Conservation (phyloP, 768 basidiomycete species). For the Collybia mongolica region DNA sequence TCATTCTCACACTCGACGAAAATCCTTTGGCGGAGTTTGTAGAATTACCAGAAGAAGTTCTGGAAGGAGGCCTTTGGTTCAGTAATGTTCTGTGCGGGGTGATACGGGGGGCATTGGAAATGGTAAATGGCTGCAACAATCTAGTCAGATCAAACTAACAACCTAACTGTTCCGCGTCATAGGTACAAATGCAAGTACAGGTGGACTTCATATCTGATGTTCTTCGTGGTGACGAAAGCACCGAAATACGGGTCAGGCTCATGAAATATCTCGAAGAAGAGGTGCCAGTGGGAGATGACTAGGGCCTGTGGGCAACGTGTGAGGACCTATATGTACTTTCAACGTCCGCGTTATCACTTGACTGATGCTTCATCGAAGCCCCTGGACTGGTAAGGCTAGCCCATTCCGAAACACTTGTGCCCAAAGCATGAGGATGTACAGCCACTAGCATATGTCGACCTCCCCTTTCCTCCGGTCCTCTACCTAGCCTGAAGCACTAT, state of each 20-base stretch:
- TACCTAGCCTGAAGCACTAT: no score
- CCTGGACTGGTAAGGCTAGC: no score
- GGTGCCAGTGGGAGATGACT: constrained; percentile 91
- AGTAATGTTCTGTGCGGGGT: constrained; percentile 97
- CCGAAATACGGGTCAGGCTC: constrained; percentile 89
- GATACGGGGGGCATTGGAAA: constrained; percentile 88
- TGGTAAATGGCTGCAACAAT: constrained; percentile 55
- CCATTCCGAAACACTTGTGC: no score
- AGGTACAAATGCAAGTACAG: constrained; percentile 97
- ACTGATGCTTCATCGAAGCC: no score
- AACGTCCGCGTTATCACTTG: no score
- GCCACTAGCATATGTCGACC: no score
- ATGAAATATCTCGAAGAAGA: constrained; percentile 96
- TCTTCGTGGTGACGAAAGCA: constrained; percentile 89
- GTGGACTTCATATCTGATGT: constrained; percentile 87
- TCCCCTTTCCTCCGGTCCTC: no score
- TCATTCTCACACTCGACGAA: constrained; percentile 88
- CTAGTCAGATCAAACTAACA: no score
- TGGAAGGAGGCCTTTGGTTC: constrained; percentile 95
- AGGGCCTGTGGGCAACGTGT: constrained; percentile 15
- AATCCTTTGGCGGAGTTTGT: constrained; percentile 98
- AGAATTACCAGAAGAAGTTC: constrained; percentile 89
- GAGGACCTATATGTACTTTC: no score
- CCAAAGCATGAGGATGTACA: no score
- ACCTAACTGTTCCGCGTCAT: constrained; percentile 9